Evolutionary conservation across 2,329 filamentous ascomycete genomes (phyloP).

Genomic region (Diaporthe citriasiana): DNA sequence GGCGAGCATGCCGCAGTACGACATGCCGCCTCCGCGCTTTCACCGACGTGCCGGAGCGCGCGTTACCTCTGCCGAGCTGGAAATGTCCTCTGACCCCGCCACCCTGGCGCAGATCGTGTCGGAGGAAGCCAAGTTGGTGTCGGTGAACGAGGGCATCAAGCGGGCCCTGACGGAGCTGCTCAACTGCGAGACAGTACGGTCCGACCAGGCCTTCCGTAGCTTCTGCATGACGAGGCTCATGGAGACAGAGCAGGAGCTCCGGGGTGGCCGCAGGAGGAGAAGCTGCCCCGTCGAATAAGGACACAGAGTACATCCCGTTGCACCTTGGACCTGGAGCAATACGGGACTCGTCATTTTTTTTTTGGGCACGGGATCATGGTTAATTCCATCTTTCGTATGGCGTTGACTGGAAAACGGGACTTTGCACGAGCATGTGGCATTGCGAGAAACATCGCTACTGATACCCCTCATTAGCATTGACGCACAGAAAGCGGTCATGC

Average conservation of each 20-base stretch:
- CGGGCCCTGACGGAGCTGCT: constrained; percentile 72
- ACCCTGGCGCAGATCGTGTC: constrained; percentile 63
- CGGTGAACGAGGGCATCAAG: constrained; percentile 74
- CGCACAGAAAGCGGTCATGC: constrained; percentile 22
- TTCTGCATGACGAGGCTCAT: constrained; percentile 72
- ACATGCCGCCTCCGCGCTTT: constrained; percentile 45
- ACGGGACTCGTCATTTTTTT: neutral
- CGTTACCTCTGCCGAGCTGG: constrained; percentile 44
- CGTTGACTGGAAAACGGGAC: constrained; percentile 35
- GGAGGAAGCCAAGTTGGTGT: constrained; percentile 67
- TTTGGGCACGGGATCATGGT: constrained; percentile 1
- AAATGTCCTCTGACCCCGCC: constrained; percentile 62
- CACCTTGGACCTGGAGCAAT: neutral
- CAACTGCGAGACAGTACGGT: constrained; percentile 69
- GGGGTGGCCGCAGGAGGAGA: constrained; percentile 65
- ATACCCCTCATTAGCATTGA: constrained; percentile 36
- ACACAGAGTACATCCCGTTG: neutral
- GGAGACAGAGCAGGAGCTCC: constrained; percentile 72
- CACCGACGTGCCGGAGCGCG: constrained; percentile 51
- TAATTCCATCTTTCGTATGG: constrained; percentile 23
- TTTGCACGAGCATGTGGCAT: constrained; percentile 7
- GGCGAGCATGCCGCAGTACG: constrained; percentile 41
- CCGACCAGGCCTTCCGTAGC: constrained; percentile 65
- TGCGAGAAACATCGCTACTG: constrained; percentile 17
- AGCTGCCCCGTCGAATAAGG: constrained; percentile 51